phyloP scores from a whole-genome alignment of 2,329 filamentous ascomycete species.

The Plenodomus biglobosus region DNA sequence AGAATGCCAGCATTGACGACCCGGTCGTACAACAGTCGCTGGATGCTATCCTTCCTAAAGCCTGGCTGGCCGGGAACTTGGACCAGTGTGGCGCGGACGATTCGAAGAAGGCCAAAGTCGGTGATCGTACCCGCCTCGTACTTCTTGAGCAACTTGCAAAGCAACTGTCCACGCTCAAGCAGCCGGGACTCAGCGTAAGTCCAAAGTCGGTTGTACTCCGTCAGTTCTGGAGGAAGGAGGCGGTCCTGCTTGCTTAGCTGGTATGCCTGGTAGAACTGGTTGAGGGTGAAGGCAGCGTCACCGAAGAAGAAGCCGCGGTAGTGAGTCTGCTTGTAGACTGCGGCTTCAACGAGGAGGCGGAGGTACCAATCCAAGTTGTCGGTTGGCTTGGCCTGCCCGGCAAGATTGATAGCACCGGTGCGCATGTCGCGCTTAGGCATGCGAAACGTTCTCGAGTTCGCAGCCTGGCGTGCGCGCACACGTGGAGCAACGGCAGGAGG shows the following conservation, averaged over 20 bases:
- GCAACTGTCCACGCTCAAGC: conserved; percentile 9
- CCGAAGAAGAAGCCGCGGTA: conserved; percentile 16
- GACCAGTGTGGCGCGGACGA: conserved; percentile 13
- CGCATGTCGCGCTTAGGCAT: not conserved
- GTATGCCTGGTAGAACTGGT: conserved; percentile 11
- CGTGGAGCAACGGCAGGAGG: not conserved
- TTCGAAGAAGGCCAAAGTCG: conserved; percentile 16
- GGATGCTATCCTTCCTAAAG: conserved; percentile 6
- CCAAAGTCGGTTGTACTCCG: conserved; percentile 14
- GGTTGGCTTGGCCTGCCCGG: not conserved
- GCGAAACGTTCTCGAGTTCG: not conserved
- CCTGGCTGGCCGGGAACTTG: conserved; percentile 5
- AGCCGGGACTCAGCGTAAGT: conserved; percentile 11
- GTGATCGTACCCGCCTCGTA: conserved; percentile 6
- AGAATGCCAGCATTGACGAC: conserved; percentile 6
- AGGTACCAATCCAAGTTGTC: conserved; percentile 3
- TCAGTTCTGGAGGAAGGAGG: conserved; percentile 3
- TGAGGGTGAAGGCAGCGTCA: conserved; percentile 6
- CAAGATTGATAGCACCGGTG: not conserved
- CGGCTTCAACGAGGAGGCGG: conserved; percentile 14
- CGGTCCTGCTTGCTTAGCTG: not conserved
- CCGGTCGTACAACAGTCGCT: conserved; percentile 13
- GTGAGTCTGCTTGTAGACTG: conserved; percentile 15
- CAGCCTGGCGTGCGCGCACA: not conserved
- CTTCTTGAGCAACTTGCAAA: conserved; percentile 4